phyloP scores from a whole-genome alignment of 768 basidiomycete species.

The Gloeostereum incarnatum region DNA sequence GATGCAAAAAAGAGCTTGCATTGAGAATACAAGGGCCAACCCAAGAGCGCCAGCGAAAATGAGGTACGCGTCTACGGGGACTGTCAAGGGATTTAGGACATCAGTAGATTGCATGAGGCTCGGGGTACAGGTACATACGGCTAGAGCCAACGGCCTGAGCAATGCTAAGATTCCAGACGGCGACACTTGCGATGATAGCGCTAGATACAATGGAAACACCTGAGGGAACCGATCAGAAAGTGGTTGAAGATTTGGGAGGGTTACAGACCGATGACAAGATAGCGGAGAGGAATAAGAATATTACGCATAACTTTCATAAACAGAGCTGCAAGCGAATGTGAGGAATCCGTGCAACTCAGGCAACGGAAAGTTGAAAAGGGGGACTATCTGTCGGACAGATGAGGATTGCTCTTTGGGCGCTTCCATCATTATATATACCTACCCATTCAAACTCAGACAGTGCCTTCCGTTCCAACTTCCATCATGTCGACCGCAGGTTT shows the following conservation, averaged over 20 bases:
- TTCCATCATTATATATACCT: no score
- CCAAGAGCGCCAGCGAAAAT: slow-evolving; percentile 50
- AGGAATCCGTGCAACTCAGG: slow-evolving; percentile 20
- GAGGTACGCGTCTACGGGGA: slow-evolving; percentile 47
- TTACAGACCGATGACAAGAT: slow-evolving; percentile 45
- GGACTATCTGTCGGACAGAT: not conserved
- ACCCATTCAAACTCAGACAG: no score
- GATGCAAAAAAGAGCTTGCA: slow-evolving; percentile 32
- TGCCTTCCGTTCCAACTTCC: no score
- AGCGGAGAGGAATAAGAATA: slow-evolving; percentile 42
- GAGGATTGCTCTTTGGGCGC: not conserved
- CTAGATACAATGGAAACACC: slow-evolving; percentile 55
- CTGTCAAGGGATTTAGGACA: slow-evolving; percentile 16
- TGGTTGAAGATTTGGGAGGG: not conserved
- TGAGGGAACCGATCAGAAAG: slow-evolving; percentile 13
- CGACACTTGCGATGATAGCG: slow-evolving; percentile 53
- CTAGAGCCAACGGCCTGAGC: slow-evolving; percentile 21
- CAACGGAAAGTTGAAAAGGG: slow-evolving; percentile 5
- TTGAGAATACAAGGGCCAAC: slow-evolving; percentile 45
- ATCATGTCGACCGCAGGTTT: not conserved
- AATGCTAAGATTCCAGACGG: slow-evolving; percentile 62
- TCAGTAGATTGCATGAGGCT: slow-evolving; percentile 1
- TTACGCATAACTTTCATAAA: slow-evolving; percentile 33
- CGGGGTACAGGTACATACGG: slow-evolving; percentile 24
- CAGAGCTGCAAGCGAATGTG: slow-evolving; percentile 20